Conservation (phyloP, 495 filamentous ascomycete species). For the Terfezia boudieri region DNA sequence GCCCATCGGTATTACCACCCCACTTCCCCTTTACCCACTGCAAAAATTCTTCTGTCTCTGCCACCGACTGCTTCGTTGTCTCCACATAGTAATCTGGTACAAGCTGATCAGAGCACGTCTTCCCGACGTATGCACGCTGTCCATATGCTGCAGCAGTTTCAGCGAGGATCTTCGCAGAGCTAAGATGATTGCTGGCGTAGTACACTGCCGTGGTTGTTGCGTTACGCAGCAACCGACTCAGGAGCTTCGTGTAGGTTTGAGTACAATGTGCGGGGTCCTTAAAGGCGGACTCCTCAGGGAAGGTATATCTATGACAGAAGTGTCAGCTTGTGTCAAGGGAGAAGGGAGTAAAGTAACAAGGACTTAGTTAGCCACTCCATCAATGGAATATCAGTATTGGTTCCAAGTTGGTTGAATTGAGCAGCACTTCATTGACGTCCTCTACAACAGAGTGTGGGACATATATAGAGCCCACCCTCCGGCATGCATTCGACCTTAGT, state of each 20-base stretch:
- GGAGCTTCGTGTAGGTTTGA: constrained; percentile 29
- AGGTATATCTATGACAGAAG: constrained; percentile 22
- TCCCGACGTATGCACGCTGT: constrained; percentile 43
- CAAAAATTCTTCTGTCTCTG: constrained; percentile 32
- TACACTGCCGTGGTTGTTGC: constrained; percentile 46
- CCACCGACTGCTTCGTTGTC: constrained; percentile 25
- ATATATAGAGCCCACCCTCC: no score
- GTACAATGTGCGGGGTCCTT: constrained; percentile 30
- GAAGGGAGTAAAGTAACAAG: no score
- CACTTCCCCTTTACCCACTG: constrained; percentile 2
- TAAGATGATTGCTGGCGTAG: constrained; percentile 36
- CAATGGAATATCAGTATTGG: constrained; percentile 14
- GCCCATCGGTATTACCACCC: constrained; percentile 20
- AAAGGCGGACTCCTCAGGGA: constrained; percentile 39
- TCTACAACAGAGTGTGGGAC: no score
- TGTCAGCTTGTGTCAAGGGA: no score
- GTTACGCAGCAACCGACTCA: constrained; percentile 35
- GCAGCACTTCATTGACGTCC: constrained; percentile 1
- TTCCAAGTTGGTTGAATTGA: constrained; percentile 12
- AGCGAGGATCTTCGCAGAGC: constrained; percentile 36
- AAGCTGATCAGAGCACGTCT: constrained; percentile 42
- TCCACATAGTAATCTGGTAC: constrained; percentile 39
- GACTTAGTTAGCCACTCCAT: constrained; percentile 8
- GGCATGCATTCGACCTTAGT: no score
- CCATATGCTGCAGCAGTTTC: constrained; percentile 32